Evolutionary conservation across 257 asterid genomes (phyloP).

Genomic region (Ballota nigra): DNA sequence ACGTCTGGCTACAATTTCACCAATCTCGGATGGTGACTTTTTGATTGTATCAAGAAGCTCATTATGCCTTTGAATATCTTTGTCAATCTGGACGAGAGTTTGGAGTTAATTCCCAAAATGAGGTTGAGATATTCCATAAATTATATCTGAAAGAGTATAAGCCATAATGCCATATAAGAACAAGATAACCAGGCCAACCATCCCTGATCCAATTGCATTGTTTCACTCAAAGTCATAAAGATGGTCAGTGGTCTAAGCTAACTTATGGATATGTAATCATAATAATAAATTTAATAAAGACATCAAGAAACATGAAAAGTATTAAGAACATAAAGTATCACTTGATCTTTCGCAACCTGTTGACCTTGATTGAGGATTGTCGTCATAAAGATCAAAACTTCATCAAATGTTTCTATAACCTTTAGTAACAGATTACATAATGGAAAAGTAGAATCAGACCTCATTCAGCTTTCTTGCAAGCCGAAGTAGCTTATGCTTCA

Average conservation of each 20-base stretch:
- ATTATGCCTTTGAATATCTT: conserved; percentile 78
- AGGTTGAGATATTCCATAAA: conserved; percentile 1
- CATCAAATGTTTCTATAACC: conserved; percentile 5
- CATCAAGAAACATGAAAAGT: background rate
- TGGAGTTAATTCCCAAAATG: conserved; percentile 23
- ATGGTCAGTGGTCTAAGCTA: background rate
- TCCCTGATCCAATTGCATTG: background rate
- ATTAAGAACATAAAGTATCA: background rate
- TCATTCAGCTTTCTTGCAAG: conserved; percentile 87
- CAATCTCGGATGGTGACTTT: conserved; percentile 59
- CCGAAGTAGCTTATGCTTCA: conserved; percentile 70
- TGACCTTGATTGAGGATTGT: background rate
- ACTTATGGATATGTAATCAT: background rate
- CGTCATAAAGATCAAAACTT: background rate
- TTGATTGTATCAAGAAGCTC: conserved; percentile 67
- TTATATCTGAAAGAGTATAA: background rate
- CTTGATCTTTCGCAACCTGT: too few species aligned
- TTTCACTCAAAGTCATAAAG: background rate
- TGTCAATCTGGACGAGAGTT: conserved; percentile 55
- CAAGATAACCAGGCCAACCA: background rate
- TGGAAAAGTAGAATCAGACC: conserved; percentile 35
- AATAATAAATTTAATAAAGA: background rate
- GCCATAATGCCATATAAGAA: background rate
- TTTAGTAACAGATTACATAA: conserved; percentile 1
- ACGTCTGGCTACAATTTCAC: conserved; percentile 75